Evolutionary conservation across 495 filamentous ascomycete genomes (phyloP).

Genomic region (Hyphodiscus hymeniophilus): DNA sequence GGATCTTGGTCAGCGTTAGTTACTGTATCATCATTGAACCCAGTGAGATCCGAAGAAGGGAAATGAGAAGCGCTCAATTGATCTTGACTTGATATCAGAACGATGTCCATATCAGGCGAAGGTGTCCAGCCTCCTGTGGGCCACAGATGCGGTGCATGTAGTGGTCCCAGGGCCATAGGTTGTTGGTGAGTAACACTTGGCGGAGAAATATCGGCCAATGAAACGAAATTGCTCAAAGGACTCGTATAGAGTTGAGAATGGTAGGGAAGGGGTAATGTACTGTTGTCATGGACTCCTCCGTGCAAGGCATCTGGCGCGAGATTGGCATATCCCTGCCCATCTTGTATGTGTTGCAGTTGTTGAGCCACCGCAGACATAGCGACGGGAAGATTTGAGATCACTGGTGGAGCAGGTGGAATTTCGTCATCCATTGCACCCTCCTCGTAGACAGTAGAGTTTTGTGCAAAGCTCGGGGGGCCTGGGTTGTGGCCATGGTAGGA

Average conservation of each 20-base stretch:
- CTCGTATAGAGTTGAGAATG: not conserved
- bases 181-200: not conserved
- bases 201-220: conserved; percentile 3
- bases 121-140: conserved; percentile 4
- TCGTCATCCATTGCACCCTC: not conserved
- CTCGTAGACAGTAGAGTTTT: not conserved
- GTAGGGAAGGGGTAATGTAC: conserved; percentile 19
- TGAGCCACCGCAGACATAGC: conserved; percentile 16
- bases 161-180: not conserved
- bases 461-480: not conserved
- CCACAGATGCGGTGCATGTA: conserved; percentile 6
- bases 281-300: conserved; percentile 3
- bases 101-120: not conserved
- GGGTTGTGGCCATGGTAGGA: not conserved
- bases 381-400: conserved; percentile 2
- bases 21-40: not conserved
- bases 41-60: not conserved
- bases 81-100: not conserved
- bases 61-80: not conserved
- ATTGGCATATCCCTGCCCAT: conserved; percentile 16
- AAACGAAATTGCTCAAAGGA: conserved; percentile 3
- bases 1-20: conserved; percentile 17
- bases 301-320: conserved; percentile 5
- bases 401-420: not conserved
- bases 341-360: conserved; percentile 23